Evolutionary conservation across 768 basidiomycete species (phyloP), one percentile per base, ranked within the genome.

Genomic region (Tylopilus sp.): DNA sequence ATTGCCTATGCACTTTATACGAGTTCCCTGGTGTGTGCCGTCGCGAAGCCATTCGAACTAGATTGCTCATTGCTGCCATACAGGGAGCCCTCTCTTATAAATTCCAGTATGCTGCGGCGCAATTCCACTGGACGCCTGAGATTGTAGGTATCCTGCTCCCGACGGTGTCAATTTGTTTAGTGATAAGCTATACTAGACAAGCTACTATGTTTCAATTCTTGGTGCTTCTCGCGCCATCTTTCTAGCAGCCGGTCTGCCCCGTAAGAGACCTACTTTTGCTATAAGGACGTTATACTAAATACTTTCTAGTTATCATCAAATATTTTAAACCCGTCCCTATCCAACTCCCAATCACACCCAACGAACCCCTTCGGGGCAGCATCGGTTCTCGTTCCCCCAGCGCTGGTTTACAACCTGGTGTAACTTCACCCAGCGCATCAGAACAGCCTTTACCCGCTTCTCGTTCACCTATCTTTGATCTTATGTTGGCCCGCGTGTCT

Each of bases 61-160:
- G 24, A 29, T 41, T 43, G 10, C 42, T 48, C 25, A 50, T 47
- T 25, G 6, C 30, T 10, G 22, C 6, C 30, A 45, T 17, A 8
- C 26, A 90, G 89, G 83, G 82, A 7, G 78, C 82, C 6, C 73
- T 75, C 50, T 57, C 73, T 4, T 82, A 77, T 59, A 82, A 81
- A 56, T 78, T 89, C 53, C 85, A 88, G 58, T 92, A 86, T 65
- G 80, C 82, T 3, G 74, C 78, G 10, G 69, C 74, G 0, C 75
- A 71, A 4, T 91, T 87, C 65, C 74, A 77, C 4, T 92, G 88
- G 89, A 76, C 69, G 25, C 75, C 88, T 21, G 84, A 87, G 71
- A 73, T 69, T 50, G 86, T 87, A 57, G 31, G 78, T 62, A 6
- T 31, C 40, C 28, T n/a, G 12, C 22, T 50, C 10, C 19, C 19